Evolutionary conservation across 164 flowering plant species (phyloP).

Genomic region (Paratinospora sagittata): DNA sequence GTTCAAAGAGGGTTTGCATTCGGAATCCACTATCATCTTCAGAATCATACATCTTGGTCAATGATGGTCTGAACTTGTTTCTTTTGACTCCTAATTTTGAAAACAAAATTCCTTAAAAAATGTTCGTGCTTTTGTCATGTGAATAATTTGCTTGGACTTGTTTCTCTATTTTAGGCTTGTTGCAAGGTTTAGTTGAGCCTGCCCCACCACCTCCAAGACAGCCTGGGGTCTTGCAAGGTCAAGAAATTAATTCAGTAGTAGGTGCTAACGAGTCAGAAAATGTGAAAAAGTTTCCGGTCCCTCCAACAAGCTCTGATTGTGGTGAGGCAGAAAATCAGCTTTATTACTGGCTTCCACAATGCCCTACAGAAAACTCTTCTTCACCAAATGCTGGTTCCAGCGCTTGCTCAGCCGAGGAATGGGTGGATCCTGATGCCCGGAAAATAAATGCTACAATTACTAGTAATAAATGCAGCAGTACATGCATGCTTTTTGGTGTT

Average conservation of each 20-base stretch:
- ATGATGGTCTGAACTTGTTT: slow-evolving; percentile 28
- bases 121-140: background rate
- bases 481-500: slow-evolving; percentile 46
- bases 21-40: slow-evolving; percentile 13
- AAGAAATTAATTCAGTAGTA: slow-evolving; percentile 26
- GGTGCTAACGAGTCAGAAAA: slow-evolving; percentile 12
- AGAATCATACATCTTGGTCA: slow-evolving; percentile 14
- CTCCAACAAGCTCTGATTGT: slow-evolving; percentile 14
- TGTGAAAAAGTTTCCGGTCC: slow-evolving; percentile 10
- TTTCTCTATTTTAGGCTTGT: slow-evolving; percentile 13
- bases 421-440: slow-evolving; percentile 9
- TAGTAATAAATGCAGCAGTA: slow-evolving; percentile 14
- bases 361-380: slow-evolving; percentile 10
- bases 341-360: slow-evolving; percentile 8
- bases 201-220: slow-evolving; percentile 15
- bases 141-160: slow-evolving; percentile 1
- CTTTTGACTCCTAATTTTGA: no score
- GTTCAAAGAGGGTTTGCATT: slow-evolving; percentile 25
- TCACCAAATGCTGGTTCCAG: slow-evolving; percentile 8
- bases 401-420: slow-evolving; percentile 14
- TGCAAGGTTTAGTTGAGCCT: slow-evolving; percentile 14
- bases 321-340: slow-evolving; percentile 15
- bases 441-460: slow-evolving; percentile 15
- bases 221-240: slow-evolving; percentile 54
- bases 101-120: no score